Evolutionary conservation across 192 early-diverging fungal species (phyloP), one percentile per base, ranked within the genome.

Genomic region (Physocladia obscura): DNA sequence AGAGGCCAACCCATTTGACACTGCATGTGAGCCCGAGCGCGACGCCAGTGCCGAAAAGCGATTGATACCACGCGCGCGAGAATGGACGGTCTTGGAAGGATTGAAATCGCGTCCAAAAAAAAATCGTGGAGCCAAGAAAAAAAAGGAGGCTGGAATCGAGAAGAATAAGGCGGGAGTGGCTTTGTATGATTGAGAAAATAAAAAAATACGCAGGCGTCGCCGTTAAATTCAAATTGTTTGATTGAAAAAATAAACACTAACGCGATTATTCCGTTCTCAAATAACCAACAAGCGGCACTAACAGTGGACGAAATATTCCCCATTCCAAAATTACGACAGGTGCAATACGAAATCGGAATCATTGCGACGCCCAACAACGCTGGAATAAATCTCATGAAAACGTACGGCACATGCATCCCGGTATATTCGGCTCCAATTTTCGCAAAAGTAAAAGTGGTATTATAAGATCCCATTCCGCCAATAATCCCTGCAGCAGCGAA

Each of bases 351-450:
- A 58, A 79, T 62, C 13, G 89, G 87, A 34, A 91, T 87, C 21
- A 91, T 74, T 55, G 93, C 74, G 4, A 87, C 83, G 6, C 94
- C 93, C 17, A 94, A 81, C 26, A 89, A 64, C 0, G 90, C 94
- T 19, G 92, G 90, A 39, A 94, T 82, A 0, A 85, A 60, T 47
- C 96, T 87, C 76, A 98, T 83, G 30, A 84, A 81, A 27, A 98
- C 86, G 72, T 95, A 95, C 1, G 96, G 96, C n/a, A 98, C 93
- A 44, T 89, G 80, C 56, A 91, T 82, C 36, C 77, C 76, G 60
- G 90, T 76, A 75, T 96, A 98, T 74, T 87, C 89, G 63, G 92
- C 85, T 3, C 94, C 95, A 79, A 98, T 98, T 62, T 90, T 90
- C 52, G 79, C 78, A 54, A 84, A 84, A 5, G 63, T 50, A 50